Percentiles rank a stretch among this genome's conserved stretches.
phyloP scores from a whole-genome alignment of 805 yeast species.

The Maudiozyma serrabonitensis region DNA sequence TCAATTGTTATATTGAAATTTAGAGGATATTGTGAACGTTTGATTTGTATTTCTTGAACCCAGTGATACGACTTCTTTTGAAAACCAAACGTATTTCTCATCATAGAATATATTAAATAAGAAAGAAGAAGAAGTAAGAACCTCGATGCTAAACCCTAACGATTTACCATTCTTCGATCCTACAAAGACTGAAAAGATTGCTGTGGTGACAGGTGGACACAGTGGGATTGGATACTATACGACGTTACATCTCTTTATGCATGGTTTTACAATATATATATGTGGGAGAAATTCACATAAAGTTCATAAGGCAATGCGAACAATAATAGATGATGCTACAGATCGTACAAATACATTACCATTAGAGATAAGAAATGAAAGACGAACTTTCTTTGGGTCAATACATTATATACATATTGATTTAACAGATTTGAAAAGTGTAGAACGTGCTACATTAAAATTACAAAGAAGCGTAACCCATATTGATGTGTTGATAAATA shows the following conservation, averaged over 20 bases:
- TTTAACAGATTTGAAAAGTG: constrained; percentile 38
- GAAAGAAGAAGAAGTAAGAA: background rate
- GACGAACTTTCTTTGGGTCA: constrained; percentile 34
- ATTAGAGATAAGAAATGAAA: background rate
- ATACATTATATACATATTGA: constrained; percentile 47
- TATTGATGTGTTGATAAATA: constrained; percentile 57
- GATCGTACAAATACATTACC: constrained; percentile 6
- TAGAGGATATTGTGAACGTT: too few species aligned
- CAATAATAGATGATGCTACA: constrained; percentile 46
- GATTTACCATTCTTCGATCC: constrained; percentile 57
- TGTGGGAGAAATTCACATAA: constrained; percentile 58
- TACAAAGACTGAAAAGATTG: constrained; percentile 43
- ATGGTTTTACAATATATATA: constrained; percentile 66
- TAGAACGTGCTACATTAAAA: constrained; percentile 39
- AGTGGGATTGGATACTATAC: constrained; percentile 76
- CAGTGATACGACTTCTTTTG: too few species aligned
- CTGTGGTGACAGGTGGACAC: constrained; percentile 73
- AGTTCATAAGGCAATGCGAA: constrained; percentile 47
- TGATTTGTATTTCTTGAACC: too few species aligned
- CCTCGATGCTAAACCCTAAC: constrained; percentile 34
- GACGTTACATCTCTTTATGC: constrained; percentile 63
- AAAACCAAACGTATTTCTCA: too few species aligned
- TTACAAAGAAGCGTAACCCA: constrained; percentile 38
- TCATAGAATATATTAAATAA: background rate
- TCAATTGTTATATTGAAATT: too few species aligned